Base-by-base conservation (phyloP, 495 filamentous ascomycete genomes). In the Cetradonia linearis region DNA sequence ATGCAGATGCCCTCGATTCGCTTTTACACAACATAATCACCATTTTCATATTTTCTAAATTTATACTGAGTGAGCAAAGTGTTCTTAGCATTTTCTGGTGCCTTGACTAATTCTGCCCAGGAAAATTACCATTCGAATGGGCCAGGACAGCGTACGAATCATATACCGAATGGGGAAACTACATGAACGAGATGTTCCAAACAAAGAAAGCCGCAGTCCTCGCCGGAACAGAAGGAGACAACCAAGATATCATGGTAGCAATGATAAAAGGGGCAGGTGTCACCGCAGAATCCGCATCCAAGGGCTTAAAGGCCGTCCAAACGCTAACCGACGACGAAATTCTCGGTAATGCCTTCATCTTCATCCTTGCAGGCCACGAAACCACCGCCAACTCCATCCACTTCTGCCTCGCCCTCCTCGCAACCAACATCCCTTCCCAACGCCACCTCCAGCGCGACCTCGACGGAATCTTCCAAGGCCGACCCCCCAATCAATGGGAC, bases 281-380 rank as follows among this genome's bases (percentile, higher is more conserved):
- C 37, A 68, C 71, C 16, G 37, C 59, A 28, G 65, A 70, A 38
- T 40, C 60, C n/a, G 13, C 40, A 38, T 46, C 64, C 18, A 60
- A 63, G 50, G 68, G 55, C 16, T 23, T 70, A 59, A 65, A 47
- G 2, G 10, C 54, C n/a, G 62, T 5, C 34, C 71, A 71, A 55
- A 57, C 72, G 33, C 65, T 85, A 13, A 70, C 69, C 5, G 77
- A 84, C 63, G 70, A 72, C 18, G 85, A 88, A 50, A 83, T 89
- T 63, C 73, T 86, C 28, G 83, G 82, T 34, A 86, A 89, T 65
- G 80, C 83, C 13, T 89, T 87, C 69, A 79, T 88, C 65, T 83
- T 86, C 68, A 79, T 83, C 44, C 72, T 88, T 16, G 85, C 86
- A 1, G 86, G 86, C 25, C 86, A 89, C 68, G 86, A 88, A 67